Percentiles rank a stretch among this genome's conserved stretches.
These are phyloP conservation scores for Colletotrichum higginsianum DNA, from an alignment of 2,329 filamentous ascomycete species.

Conservation along the genomic window DNA sequence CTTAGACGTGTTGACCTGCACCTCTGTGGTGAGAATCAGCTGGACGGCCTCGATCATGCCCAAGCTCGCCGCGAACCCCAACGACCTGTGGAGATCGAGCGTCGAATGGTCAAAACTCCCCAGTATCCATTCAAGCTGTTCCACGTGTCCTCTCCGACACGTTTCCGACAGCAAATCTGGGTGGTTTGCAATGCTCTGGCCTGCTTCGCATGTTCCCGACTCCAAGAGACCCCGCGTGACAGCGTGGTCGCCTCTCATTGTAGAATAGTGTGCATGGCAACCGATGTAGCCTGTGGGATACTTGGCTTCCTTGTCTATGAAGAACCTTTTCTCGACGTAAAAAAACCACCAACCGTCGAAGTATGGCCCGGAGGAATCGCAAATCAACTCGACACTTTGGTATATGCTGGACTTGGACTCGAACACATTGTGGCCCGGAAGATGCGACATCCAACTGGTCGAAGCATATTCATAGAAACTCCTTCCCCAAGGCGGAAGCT, in stretches of 20 bases:
- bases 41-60: background rate
- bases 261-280: background rate
- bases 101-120: background rate
- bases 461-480: constrained; percentile 17
- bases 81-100: background rate
- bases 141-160: background rate
- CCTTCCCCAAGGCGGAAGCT: background rate
- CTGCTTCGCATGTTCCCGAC: background rate
- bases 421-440: background rate
- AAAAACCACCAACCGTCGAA: constrained; percentile 25
- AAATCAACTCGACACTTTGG: background rate
- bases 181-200: background rate
- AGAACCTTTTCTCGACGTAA: background rate
- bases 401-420: background rate
- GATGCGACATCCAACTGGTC: constrained; percentile 8
- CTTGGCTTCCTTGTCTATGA: background rate
- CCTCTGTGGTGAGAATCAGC: background rate
- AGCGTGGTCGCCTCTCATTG: background rate
- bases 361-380: background rate
- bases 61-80: background rate
- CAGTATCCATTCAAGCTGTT: background rate
- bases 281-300: background rate
- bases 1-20: background rate
- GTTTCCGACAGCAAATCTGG: background rate
- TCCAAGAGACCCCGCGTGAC: background rate